Base-by-base conservation (phyloP, 2,329 filamentous ascomycete genomes). In the Colletotrichum sojae region DNA sequence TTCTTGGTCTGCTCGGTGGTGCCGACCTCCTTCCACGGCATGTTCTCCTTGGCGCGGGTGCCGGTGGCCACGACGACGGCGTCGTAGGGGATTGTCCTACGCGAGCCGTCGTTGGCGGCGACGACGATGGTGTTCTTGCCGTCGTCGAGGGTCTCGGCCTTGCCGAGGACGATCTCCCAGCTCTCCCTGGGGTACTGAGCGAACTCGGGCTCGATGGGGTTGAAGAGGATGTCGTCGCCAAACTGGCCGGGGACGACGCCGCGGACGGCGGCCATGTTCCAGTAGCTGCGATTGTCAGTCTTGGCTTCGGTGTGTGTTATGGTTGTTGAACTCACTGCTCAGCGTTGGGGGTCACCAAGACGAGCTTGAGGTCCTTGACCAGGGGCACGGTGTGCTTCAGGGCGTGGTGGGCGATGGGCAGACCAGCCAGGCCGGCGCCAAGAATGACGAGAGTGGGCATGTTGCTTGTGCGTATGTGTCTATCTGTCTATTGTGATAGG, bases 51-150 rank as follows among this genome's bases (percentile, higher is more conserved):
- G 39, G 82, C 80, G 31, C 79, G 78, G 3, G 84, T 77, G 8
- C 88, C 88, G 0, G 87, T 89, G 3, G 86, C 86, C 46, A 88
- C 76, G 39, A 89, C 81, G 8, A 89, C 80, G 27, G 88, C 83
- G 74, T 87, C 83, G 75, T 88, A 89, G 57, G 54, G 46, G 13
- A 87, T 66, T 4, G 74, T 73, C 22, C 78, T 78, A 59, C 74
- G 67, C 5, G 49, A 63, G 40, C 78, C 78, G n/a, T 74, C 71
- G 10, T 76, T 75, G 6, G 75, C 71, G 4, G 63, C 48, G 8
- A 87, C 74, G 20, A 78, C 77, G 53, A 86, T 79, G 4, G 77
- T 78, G 65, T 80, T 81, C 39, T 72, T 74, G 3, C 76, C 59
- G 2, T 74, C 43, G 27, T 81, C 74, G 58, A 85, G 77, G 4